A percentile compares a stretch with the other conserved stretches of the same genome.
phyloP scores from a whole-genome alignment of 768 basidiomycete species.

The Auricularia heimuer region DNA sequence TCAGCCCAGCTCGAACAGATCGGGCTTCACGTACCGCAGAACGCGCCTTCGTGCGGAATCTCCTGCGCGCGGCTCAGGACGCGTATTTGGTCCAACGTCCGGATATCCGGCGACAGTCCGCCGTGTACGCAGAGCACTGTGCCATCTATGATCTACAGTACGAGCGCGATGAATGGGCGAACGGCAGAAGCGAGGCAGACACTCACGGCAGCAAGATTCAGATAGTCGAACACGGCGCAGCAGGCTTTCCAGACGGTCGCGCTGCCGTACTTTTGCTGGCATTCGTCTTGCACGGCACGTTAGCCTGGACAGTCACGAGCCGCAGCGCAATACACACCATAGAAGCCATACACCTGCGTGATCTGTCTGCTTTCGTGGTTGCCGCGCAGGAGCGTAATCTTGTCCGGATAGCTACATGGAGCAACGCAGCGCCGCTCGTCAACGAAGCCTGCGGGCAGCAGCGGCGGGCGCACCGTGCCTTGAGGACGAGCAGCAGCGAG shows the following conservation, averaged over 20 bases:
- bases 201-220: constrained; percentile 83
- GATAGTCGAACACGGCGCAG: constrained; percentile 91
- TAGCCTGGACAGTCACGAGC: not conserved
- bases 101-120: constrained; percentile 90
- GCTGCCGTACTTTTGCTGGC: constrained; percentile 95
- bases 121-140: constrained; percentile 91
- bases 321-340: constrained; percentile 45
- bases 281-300: constrained; percentile 56
- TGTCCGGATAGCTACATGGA: constrained; percentile 71
- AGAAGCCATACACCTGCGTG: constrained; percentile 98
- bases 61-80: constrained; percentile 92
- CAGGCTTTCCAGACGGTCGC: constrained; percentile 96
- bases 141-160: constrained; percentile 82
- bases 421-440: not conserved
- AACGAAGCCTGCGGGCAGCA: not conserved
- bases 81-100: constrained; percentile 89
- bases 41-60: constrained; percentile 97
- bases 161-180: not conserved
- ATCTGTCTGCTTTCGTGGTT: constrained; percentile 98
- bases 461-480: constrained; percentile 55
- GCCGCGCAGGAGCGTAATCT: constrained; percentile 82
- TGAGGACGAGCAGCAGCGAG: constrained; percentile 76
- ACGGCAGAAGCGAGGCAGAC: constrained; percentile 15
- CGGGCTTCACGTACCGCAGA: constrained; percentile 54
- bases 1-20: constrained; percentile 1